phyloP scores from a whole-genome alignment of 2,329 filamentous ascomycete species.

The Clarireedia sp. region DNA sequence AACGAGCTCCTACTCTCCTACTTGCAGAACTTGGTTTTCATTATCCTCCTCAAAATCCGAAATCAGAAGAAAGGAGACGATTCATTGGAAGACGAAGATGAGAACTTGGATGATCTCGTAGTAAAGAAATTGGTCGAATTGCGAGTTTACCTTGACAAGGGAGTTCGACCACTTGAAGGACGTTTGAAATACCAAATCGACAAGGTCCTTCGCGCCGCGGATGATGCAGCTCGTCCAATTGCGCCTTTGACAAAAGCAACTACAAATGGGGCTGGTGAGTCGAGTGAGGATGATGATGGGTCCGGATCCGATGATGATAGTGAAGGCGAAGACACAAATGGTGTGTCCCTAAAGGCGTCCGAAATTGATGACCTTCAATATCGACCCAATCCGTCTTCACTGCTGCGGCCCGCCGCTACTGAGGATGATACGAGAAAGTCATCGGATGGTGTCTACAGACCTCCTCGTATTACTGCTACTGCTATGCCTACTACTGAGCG shows the following conservation, averaged over 20 bases:
- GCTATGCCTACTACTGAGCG: conserved; percentile 59
- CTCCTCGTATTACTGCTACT: conserved; percentile 80
- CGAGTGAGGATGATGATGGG: conserved; percentile 18
- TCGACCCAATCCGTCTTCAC: conserved; percentile 49
- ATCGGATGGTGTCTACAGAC: conserved; percentile 71
- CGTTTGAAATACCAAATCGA: conserved; percentile 94
- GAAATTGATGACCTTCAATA: conserved; percentile 52
- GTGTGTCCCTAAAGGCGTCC: conserved; percentile 18
- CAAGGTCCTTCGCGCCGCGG: conserved; percentile 81
- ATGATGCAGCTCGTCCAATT: conserved; percentile 38
- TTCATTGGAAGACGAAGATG: conserved; percentile 28
- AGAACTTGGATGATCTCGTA: conserved; percentile 54
- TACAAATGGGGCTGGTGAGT: conserved; percentile 5
- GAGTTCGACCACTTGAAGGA: conserved; percentile 80
- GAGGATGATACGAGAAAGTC: conserved; percentile 30
- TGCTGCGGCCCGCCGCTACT: conserved; percentile 25
- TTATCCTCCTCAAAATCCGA: conserved; percentile 74
- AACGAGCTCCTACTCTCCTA: conserved; percentile 97
- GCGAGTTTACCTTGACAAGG: conserved; percentile 87
- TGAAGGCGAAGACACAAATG: conserved; percentile 20
- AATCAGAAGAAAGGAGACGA: conserved; percentile 35
- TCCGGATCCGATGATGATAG: conserved; percentile 31
- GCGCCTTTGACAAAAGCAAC: conserved; percentile 2
- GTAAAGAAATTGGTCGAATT: conserved; percentile 85
- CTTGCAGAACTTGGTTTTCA: conserved; percentile 84